These are phyloP conservation scores for Picochlorum sp. DNA, from an alignment of 139 green algal genomes.

Conservation along the genomic window DNA sequence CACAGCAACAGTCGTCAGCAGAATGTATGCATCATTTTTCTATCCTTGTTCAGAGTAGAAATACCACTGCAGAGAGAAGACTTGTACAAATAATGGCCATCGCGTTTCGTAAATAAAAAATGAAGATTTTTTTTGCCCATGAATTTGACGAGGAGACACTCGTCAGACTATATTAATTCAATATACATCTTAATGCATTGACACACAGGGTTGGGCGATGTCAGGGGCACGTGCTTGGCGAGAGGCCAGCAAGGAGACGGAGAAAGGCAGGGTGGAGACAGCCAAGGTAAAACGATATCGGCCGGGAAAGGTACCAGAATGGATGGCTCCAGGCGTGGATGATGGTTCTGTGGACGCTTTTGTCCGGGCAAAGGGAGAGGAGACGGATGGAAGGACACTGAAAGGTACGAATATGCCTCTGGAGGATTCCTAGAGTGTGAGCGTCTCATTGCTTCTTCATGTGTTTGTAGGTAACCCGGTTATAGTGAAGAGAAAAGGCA, in stretches of 20 bases:
- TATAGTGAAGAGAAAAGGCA: slow-evolving; percentile 51
- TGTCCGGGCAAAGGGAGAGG: neutral
- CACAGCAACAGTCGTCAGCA: too few species aligned
- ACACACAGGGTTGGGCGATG: neutral
- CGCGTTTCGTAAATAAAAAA: too few species aligned
- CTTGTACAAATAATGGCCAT: too few species aligned
- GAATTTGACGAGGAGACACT: too few species aligned
- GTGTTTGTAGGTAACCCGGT: slow-evolving; percentile 43
- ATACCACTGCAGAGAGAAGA: too few species aligned
- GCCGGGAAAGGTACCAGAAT: slow-evolving; percentile 74
- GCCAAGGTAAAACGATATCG: slow-evolving; percentile 79
- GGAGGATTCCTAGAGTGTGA: neutral
- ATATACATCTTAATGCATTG: too few species aligned
- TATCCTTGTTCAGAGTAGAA: too few species aligned
- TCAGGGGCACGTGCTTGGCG: slow-evolving; percentile 21
- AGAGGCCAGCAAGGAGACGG: slow-evolving; percentile 29
- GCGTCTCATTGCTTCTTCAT: neutral
- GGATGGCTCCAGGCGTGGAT: slow-evolving; percentile 45
- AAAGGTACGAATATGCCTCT: neutral
- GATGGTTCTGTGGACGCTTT: neutral
- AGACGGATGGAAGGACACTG: neutral
- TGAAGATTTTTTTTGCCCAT: too few species aligned
- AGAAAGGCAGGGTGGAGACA: slow-evolving; percentile 62
- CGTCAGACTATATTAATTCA: too few species aligned
- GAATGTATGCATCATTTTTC: too few species aligned